A percentile compares a stretch with the other conserved stretches of the same genome.
phyloP scores from a whole-genome alignment of 2,329 filamentous ascomycete genomes.

The Claviceps digitariae region DNA sequence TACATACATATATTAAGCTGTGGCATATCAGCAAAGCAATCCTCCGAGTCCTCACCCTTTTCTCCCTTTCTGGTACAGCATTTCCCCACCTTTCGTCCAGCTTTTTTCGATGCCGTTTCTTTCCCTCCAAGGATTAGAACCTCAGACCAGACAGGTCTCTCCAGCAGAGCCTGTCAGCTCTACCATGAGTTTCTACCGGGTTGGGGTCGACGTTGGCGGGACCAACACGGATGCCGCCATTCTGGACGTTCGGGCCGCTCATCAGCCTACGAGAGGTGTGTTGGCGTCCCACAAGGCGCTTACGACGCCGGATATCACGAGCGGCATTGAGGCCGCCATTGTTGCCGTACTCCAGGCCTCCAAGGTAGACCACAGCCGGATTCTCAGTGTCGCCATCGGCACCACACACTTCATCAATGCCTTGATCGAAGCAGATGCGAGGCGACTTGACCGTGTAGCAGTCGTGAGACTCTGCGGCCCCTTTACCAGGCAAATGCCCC shows the following conservation, averaged over 20 bases:
- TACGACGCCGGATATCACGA: constrained; percentile 36
- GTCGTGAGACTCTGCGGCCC: constrained; percentile 32
- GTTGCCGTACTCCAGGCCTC: constrained; percentile 26
- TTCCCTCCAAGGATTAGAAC: not conserved
- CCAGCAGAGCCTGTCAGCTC: not conserved
- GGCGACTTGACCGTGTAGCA: constrained; percentile 29
- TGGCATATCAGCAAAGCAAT: not conserved
- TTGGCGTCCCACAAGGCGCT: constrained; percentile 34
- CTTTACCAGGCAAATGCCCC: constrained; percentile 29
- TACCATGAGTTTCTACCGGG: constrained; percentile 27
- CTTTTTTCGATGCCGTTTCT: not conserved
- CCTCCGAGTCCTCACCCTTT: not conserved
- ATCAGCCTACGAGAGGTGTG: constrained; percentile 24
- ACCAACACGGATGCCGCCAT: constrained; percentile 32
- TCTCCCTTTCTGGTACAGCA: no score
- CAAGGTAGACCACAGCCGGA: constrained; percentile 20
- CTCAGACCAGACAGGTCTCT: not conserved
- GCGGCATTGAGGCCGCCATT: constrained; percentile 33
- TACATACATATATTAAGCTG: no score
- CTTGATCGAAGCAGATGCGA: constrained; percentile 30
- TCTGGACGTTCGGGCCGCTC: constrained; percentile 25
- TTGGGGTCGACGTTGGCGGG: constrained; percentile 28
- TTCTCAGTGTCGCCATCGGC: constrained; percentile 35
- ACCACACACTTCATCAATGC: constrained; percentile 38
- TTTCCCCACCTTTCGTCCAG: not conserved